phyloP scores from a whole-genome alignment of 768 basidiomycete species.

The Mycena metata region DNA sequence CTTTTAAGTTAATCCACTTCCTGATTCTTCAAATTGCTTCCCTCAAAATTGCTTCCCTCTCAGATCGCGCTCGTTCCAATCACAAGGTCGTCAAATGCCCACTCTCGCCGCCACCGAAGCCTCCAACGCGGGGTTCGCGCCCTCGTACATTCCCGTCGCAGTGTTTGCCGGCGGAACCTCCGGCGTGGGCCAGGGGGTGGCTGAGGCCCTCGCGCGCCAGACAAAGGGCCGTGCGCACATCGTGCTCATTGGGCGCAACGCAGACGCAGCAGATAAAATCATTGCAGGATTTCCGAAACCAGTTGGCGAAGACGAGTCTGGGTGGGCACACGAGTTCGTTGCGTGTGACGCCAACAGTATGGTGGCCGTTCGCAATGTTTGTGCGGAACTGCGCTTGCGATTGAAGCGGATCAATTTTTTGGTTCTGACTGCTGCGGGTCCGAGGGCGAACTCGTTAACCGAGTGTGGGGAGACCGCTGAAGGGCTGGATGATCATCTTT shows the following conservation, averaged over 20 bases:
- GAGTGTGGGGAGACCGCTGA: too few relatives aligned
- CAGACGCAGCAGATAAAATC: not conserved
- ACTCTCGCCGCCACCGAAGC: not conserved
- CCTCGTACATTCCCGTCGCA: slow-evolving; percentile 25
- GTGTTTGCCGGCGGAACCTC: slow-evolving; percentile 38
- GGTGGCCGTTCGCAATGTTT: not conserved
- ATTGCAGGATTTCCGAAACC: slow-evolving; percentile 19
- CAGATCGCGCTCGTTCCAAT: too few relatives aligned
- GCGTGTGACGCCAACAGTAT: slow-evolving; percentile 44
- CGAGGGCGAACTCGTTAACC: too few relatives aligned
- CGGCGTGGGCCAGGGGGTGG: slow-evolving; percentile 49
- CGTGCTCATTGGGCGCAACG: slow-evolving; percentile 33
- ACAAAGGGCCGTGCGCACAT: slow-evolving; percentile 46
- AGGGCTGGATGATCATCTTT: too few relatives aligned
- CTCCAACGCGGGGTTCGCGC: slow-evolving; percentile 6
- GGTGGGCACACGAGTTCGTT: slow-evolving; percentile 48
- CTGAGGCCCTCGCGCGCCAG: slow-evolving; percentile 49
- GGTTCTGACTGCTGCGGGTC: slow-evolving; percentile 39
- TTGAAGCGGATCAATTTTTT: slow-evolving; percentile 52
- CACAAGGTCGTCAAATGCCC: too few relatives aligned
- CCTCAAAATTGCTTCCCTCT: too few relatives aligned
- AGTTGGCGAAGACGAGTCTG: slow-evolving; percentile 10
- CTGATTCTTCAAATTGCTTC: too few relatives aligned
- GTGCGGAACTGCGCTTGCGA: not conserved
- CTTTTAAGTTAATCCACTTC: too few relatives aligned